A percentile compares a stretch with the other conserved stretches of the same genome.
Evolutionary conservation across 345 rosid genomes (phyloP).

Genomic region (Eucalyptus paniculata): DNA sequence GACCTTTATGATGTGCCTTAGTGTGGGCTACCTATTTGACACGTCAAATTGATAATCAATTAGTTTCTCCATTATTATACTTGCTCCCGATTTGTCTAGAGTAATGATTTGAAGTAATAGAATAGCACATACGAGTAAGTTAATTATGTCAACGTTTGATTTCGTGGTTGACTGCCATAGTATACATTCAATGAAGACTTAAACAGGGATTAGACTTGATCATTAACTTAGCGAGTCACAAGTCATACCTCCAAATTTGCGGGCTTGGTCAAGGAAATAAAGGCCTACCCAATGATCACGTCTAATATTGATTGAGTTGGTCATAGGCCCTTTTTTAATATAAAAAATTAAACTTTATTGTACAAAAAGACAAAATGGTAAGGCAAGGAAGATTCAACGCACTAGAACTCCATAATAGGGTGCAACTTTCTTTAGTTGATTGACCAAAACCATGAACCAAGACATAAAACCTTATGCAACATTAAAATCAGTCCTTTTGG

Average conservation of each 20-base stretch:
- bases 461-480: not conserved
- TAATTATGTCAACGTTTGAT: not conserved
- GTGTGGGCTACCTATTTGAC: not conserved
- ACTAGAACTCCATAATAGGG: not conserved
- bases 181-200: not conserved
- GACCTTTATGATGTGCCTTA: not conserved
- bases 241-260: not conserved
- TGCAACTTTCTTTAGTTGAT: not conserved
- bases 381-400: not conserved
- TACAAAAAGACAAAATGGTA: not conserved
- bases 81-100: not conserved
- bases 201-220: not conserved
- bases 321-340: not conserved
- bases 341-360: not conserved
- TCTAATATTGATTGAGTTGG: not conserved
- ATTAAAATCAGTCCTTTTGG: not conserved
- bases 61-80: not conserved
- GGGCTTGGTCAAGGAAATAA: not conserved
- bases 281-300: not conserved
- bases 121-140: not conserved
- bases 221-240: not conserved
- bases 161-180: not conserved
- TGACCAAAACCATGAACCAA: not conserved
- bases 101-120: not conserved
- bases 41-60: not conserved